A percentile compares a stretch with the other conserved stretches of the same genome.
These are phyloP conservation scores for Penicillium chermesinum DNA, from an alignment of 495 filamentous ascomycete species.

Conservation along the genomic window DNA sequence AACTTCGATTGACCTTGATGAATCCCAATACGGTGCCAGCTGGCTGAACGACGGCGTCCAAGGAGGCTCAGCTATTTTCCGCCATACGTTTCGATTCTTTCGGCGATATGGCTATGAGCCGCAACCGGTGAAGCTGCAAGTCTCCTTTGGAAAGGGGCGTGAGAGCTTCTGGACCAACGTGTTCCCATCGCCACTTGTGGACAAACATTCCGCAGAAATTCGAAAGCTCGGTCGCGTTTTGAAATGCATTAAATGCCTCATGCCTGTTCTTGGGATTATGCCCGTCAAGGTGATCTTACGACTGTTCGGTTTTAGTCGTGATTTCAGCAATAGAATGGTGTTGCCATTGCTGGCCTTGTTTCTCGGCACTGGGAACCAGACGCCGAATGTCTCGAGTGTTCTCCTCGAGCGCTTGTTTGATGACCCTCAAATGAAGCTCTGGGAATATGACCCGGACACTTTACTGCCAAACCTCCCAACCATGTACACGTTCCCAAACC, in stretches of 20 bases:
- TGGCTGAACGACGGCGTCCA: slow-evolving; percentile 88
- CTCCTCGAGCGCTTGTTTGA: slow-evolving; percentile 73
- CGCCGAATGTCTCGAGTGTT: slow-evolving; percentile 67
- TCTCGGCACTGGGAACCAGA: slow-evolving; percentile 73
- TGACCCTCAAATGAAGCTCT: slow-evolving; percentile 68
- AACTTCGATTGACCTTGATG: slow-evolving; percentile 68
- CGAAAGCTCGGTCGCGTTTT: slow-evolving; percentile 60
- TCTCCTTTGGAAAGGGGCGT: slow-evolving; percentile 71
- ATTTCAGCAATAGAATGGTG: slow-evolving; percentile 69
- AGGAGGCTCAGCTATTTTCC: slow-evolving; percentile 72
- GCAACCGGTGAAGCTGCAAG: slow-evolving; percentile 68
- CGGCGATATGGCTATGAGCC: slow-evolving; percentile 60
- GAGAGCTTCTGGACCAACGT: slow-evolving; percentile 77
- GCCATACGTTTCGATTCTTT: slow-evolving; percentile 79
- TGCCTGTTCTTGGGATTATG: slow-evolving; percentile 66
- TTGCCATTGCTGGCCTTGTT: slow-evolving; percentile 75
- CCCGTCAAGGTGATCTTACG: slow-evolving; percentile 66
- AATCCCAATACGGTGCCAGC: slow-evolving; percentile 57
- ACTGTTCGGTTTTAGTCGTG: slow-evolving; percentile 65
- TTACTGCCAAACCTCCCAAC: slow-evolving; percentile 64
- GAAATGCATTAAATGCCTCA: slow-evolving; percentile 62
- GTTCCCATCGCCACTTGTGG: slow-evolving; percentile 65
- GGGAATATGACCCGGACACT: slow-evolving; percentile 68
- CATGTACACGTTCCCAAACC: slow-evolving; percentile 78
- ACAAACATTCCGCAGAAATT: slow-evolving; percentile 58